These are phyloP conservation scores for Colletotrichum sublineola DNA, from an alignment of 2,329 filamentous ascomycete genomes.

Conservation along the genomic window DNA sequence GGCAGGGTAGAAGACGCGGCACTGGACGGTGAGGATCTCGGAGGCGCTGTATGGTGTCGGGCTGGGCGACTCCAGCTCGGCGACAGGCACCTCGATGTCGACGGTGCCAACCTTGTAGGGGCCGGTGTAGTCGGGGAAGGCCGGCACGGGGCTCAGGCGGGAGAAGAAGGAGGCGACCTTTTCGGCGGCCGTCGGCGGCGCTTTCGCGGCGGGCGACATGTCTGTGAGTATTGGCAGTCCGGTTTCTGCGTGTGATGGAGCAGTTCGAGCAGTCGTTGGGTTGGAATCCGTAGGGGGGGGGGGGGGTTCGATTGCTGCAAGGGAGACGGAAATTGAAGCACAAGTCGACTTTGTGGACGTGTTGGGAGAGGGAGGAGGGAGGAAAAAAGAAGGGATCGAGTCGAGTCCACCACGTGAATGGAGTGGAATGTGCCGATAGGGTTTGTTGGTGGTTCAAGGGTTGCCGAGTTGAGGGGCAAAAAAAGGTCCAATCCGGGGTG, in stretches of 20 bases:
- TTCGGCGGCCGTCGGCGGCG: conserved; percentile 45
- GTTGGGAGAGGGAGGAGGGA: neutral
- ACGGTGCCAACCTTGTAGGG: conserved; percentile 83
- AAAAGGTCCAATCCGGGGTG: conserved; percentile 10
- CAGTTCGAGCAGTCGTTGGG: neutral
- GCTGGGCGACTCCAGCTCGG: conserved; percentile 68
- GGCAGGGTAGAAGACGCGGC: conserved; percentile 86
- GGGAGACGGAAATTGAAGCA: conserved; percentile 17
- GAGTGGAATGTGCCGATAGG: conserved; percentile 1
- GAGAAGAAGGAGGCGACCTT: conserved; percentile 64
- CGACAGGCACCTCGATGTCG: conserved; percentile 83
- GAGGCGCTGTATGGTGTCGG: conserved; percentile 65
- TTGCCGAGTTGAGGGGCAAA: neutral
- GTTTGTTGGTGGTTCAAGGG: neutral
- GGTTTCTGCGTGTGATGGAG: neutral
- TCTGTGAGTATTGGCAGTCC: neutral
- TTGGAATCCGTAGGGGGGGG: neutral
- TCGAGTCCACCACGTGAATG: neutral
- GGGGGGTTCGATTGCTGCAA: neutral
- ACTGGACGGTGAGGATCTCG: conserved; percentile 79
- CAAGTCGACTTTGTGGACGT: conserved; percentile 17
- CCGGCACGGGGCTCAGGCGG: conserved; percentile 75
- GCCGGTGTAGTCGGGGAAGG: conserved; percentile 81
- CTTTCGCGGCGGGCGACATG: conserved; percentile 36
- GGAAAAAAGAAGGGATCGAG: conserved; percentile 19